These are phyloP conservation scores for Nicotiana tabacum DNA, from an alignment of 257 asterid species.

Conservation along the genomic window DNA sequence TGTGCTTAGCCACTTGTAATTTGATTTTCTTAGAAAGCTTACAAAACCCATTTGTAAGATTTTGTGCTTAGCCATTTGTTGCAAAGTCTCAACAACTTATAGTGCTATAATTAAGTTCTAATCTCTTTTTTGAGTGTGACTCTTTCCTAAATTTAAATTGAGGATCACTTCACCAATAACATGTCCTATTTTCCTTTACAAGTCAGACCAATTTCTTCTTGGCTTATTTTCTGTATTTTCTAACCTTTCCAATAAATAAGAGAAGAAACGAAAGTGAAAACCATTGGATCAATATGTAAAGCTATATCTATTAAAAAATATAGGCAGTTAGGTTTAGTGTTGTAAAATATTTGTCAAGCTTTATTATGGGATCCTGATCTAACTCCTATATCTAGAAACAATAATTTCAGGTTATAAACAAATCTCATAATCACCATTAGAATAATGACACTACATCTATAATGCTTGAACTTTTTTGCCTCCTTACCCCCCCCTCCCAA, in stretches of 20 bases:
- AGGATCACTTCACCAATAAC: slow-evolving; percentile 25
- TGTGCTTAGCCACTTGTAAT: background rate
- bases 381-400: slow-evolving; percentile 18
- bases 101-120: background rate
- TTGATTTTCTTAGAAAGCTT: background rate
- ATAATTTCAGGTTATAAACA: slow-evolving; percentile 33
- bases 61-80: slow-evolving; percentile 11
- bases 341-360: slow-evolving; percentile 16
- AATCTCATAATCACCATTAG: slow-evolving; percentile 14
- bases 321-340: slow-evolving; percentile 20
- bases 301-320: slow-evolving; percentile 7
- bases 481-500: background rate
- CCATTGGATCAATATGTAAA: slow-evolving; percentile 30
- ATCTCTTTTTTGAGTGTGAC: slow-evolving; percentile 14
- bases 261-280: slow-evolving; percentile 14
- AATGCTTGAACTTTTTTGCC: slow-evolving; percentile 30
- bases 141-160: background rate
- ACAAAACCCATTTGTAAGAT: background rate
- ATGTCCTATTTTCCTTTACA: slow-evolving; percentile 16
- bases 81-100: slow-evolving; percentile 37
- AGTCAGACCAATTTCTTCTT: slow-evolving; percentile 49
- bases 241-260: slow-evolving; percentile 14
- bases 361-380: slow-evolving; percentile 27
- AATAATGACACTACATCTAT: slow-evolving; percentile 27
- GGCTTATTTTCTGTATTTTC: slow-evolving; percentile 6